Base-by-base conservation (phyloP, 1,139 yeast genomes). In the Suzukiozyma palmioleophila region DNA sequence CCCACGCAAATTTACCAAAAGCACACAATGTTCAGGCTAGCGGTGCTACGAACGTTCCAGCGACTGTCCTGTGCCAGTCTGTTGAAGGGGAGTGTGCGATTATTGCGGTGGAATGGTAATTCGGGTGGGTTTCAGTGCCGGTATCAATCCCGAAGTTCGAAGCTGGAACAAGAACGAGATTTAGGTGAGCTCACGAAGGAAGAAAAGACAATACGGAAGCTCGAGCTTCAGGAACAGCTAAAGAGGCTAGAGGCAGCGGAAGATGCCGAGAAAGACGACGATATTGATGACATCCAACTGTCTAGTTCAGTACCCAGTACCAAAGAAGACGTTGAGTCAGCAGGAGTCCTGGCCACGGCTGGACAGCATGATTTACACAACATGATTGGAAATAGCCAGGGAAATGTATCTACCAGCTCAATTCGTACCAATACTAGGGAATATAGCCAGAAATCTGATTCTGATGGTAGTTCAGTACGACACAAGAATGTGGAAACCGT, bases 151-250 rank as follows among this genome's bases (percentile, higher is more conserved):
- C 10, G 16, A 9, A 28, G 14, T n/a, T n/a, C 16, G 4, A 13
- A 4, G 7, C 15, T n/a, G 22, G 26, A 21, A 8, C 24, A 18
- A n/a, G 27, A 33, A 13, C 14, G 31, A 33, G 35, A 32, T 32
- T 18, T 24, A 16, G 36, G 26, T 15, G 30, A 33, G n/a, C 26
- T 33, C 11, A 16, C 36, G 11, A 33, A 16, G 16, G 36, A 33
- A 16, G 36, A 33, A 14, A 33, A 26, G 36, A 12, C n/a, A 11
- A 33, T 26, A 8, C 12, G 36, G 24, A 33, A 33, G 14, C 24
- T 33, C 11, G 27, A 33, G 27, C 36, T 33, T 12, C 36, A 33
- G 14, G 36, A 33, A 12, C 29, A 33, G 27, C 26, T 33, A 21
- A 25, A 15, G 36, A 25, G 24, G 22, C 15, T 33, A 9, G 29